phyloP scores from a whole-genome alignment of 2,329 filamentous ascomycete species.

The Reticulascus tulasneorum region DNA sequence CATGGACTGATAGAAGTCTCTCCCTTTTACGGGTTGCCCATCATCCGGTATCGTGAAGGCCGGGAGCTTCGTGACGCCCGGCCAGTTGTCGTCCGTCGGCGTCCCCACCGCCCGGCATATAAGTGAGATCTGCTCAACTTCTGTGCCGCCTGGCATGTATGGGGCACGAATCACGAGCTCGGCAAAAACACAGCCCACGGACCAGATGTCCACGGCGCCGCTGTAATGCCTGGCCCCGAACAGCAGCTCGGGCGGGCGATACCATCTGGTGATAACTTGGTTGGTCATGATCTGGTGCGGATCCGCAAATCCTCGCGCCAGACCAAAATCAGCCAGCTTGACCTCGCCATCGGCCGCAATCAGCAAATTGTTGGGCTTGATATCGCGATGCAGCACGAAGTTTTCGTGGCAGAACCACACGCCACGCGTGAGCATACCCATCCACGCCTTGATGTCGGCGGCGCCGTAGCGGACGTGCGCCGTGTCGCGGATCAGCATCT shows the following conservation, averaged over 20 bases:
- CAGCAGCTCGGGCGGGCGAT: constrained; percentile 88
- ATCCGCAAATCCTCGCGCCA: constrained; percentile 85
- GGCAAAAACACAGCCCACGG: constrained; percentile 86
- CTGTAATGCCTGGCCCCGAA: constrained; percentile 88
- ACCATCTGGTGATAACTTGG: constrained; percentile 96
- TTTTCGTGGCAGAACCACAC: constrained; percentile 98
- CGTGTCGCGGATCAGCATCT: constrained; percentile 87
- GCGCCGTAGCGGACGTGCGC: constrained; percentile 74
- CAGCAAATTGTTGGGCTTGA: constrained; percentile 97
- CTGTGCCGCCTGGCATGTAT: constrained; percentile 78
- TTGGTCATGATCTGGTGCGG: constrained; percentile 85
- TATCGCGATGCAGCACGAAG: constrained; percentile 91
- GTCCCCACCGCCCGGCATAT: constrained; percentile 86
- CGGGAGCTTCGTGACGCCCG: constrained; percentile 76
- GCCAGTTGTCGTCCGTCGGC: constrained; percentile 92
- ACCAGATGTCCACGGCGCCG: constrained; percentile 91
- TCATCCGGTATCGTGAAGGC: constrained; percentile 72
- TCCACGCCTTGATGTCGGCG: constrained; percentile 96
- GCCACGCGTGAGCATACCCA: constrained; percentile 90
- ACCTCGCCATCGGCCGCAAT: constrained; percentile 91
- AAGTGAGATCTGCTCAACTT: constrained; percentile 79
- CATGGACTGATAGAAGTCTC: constrained; percentile 68
- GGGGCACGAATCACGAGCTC: constrained; percentile 81
- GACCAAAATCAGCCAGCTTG: constrained; percentile 96
- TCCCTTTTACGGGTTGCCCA: constrained; percentile 56